Evolutionary conservation across 495 filamentous ascomycete species (phyloP).

Genomic region (Cercophora scortea): DNA sequence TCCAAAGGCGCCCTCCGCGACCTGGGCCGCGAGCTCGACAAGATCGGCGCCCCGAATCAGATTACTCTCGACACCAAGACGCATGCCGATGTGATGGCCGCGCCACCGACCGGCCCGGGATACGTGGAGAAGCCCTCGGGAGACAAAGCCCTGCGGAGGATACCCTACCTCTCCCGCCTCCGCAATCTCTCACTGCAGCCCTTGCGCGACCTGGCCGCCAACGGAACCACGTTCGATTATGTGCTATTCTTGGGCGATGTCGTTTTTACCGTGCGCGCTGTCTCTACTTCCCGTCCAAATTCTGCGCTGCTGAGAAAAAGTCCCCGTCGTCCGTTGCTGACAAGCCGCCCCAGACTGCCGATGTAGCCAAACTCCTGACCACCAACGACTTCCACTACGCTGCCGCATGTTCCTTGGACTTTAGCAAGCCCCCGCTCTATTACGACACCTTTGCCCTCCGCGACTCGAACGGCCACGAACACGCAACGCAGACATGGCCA

Average conservation of each 20-base stretch:
- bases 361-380: conserved; percentile 60
- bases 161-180: conserved; percentile 58
- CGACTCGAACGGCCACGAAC: conserved; percentile 55
- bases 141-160: conserved; percentile 48
- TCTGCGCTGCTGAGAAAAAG: no score
- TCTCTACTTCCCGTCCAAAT: no score
- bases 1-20: conserved; percentile 57
- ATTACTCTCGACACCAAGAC: conserved; percentile 48
- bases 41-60: conserved; percentile 41
- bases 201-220: conserved; percentile 39
- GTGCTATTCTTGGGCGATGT: conserved; percentile 72
- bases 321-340: neutral
- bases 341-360: conserved; percentile 21
- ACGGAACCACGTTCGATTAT: conserved; percentile 53
- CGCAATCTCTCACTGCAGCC: conserved; percentile 51
- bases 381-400: conserved; percentile 69
- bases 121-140: conserved; percentile 50
- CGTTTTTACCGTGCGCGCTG: conserved; percentile 51
- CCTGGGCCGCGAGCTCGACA: conserved; percentile 48
- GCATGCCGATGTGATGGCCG: conserved; percentile 49
- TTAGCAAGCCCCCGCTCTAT: conserved; percentile 55
- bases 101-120: conserved; percentile 35
- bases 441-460: conserved; percentile 86
- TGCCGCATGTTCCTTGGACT: conserved; percentile 77
- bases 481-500: conserved; percentile 62